These are phyloP conservation scores for Penicillium simplicissimum DNA, from an alignment of 495 filamentous ascomycete genomes.

Conservation along the genomic window DNA sequence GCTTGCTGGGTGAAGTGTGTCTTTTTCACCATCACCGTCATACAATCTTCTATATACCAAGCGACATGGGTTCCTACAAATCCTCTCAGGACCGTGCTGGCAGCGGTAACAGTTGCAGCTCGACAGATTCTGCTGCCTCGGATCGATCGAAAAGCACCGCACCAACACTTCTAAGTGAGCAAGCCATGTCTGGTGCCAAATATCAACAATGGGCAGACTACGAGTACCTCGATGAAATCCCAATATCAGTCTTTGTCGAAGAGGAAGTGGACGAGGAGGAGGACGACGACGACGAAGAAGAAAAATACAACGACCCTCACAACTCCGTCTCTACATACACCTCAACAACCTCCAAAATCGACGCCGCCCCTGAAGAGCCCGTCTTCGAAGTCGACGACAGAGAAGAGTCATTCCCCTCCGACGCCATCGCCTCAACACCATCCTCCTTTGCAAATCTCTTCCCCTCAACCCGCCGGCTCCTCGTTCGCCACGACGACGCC, in stretches of 20 bases:
- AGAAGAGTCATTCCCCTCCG: conserved; percentile 58
- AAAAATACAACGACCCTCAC: conserved; percentile 45
- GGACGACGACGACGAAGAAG: conserved; percentile 43
- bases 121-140: conserved; percentile 63
- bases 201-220: conserved; percentile 7
- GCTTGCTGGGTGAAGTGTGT: not conserved
- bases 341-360: conserved; percentile 69
- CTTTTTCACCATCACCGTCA: not conserved
- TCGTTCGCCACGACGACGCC: conserved; percentile 87
- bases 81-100: conserved; percentile 31
- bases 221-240: conserved; percentile 29
- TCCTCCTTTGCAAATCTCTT: conserved; percentile 84
- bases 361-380: conserved; percentile 54
- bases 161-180: conserved; percentile 63
- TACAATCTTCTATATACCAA: not conserved
- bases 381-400: conserved; percentile 64
- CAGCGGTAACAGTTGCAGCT: conserved; percentile 53
- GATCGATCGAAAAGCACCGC: conserved; percentile 67
- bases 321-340: conserved; percentile 78
- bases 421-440: conserved; percentile 73
- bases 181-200: conserved; percentile 41
- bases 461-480: conserved; percentile 76
- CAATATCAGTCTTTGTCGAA: conserved; percentile 29
- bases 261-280: conserved; percentile 47
- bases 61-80: conserved; percentile 39